Conservation (phyloP, 768 basidiomycete species). For the Leccinum imitatum region DNA sequence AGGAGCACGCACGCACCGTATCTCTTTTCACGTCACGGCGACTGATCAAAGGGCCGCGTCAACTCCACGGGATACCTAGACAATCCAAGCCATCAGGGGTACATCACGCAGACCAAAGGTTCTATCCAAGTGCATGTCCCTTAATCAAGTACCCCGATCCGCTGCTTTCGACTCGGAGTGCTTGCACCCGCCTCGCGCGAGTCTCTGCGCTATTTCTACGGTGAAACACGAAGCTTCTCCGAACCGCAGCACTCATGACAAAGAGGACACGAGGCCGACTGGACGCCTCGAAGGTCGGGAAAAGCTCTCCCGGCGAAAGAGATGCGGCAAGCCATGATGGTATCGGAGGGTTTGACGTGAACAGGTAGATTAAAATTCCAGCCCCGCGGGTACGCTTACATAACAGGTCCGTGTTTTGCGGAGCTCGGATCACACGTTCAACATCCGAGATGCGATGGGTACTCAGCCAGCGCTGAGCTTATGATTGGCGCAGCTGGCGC, state of each 20-base stretch:
- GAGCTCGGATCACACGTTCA: constrained; percentile 29
- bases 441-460: constrained; percentile 15
- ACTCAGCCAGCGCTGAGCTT: neutral
- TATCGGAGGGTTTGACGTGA: neutral
- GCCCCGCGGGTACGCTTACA: constrained; percentile 13
- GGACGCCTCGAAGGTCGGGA: neutral
- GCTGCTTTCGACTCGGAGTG: constrained; percentile 6
- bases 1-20: constrained; percentile 24
- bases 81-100: constrained; percentile 34
- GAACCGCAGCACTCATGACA: constrained; percentile 14
- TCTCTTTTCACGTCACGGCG: constrained; percentile 44
- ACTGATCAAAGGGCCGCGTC: constrained; percentile 38
- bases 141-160: constrained; percentile 14
- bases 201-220: constrained; percentile 5
- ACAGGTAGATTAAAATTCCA: constrained; percentile 5
- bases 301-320: constrained; percentile 2
- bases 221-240: constrained; percentile 12
- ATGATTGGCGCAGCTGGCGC: constrained; percentile 8
- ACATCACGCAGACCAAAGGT: constrained; percentile 28
- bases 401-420: constrained; percentile 30
- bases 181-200: constrained; percentile 2
- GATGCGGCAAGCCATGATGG: neutral
- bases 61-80: constrained; percentile 30
- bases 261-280: constrained; percentile 5
- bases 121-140: constrained; percentile 14